Evolutionary conservation across 2,329 filamentous ascomycete species (phyloP).

Genomic region (Aureobasidium sp.): DNA sequence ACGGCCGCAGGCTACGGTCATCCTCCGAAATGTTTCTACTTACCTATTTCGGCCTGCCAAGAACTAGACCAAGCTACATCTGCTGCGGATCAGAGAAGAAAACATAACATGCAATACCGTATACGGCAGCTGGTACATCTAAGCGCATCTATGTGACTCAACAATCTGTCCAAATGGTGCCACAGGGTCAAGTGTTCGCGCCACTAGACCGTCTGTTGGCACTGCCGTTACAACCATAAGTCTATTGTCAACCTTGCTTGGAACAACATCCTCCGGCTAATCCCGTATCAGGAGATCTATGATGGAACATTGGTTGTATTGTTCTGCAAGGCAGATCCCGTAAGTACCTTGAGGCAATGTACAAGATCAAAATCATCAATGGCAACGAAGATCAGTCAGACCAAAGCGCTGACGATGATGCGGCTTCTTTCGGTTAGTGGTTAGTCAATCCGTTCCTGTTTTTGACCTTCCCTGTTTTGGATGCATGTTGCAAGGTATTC

Average conservation of each 20-base stretch:
- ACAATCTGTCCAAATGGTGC: background rate
- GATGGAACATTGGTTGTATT: background rate
- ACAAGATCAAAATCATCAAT: background rate
- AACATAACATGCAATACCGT: background rate
- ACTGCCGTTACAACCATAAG: background rate
- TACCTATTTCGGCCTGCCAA: background rate
- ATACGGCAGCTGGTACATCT: background rate
- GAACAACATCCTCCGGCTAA: background rate
- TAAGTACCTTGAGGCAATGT: background rate
- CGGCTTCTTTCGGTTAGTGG: background rate
- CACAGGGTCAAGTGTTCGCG: background rate
- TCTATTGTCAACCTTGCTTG: background rate
- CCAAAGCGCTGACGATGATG: background rate
- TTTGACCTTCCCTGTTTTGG: background rate
- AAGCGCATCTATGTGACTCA: background rate
- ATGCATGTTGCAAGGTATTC: background rate
- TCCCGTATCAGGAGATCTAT: background rate
- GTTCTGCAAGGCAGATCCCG: background rate
- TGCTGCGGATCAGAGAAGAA: background rate
- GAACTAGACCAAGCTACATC: background rate
- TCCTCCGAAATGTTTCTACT: background rate
- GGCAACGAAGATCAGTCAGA: background rate
- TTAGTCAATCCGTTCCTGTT: background rate
- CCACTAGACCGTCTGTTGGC: background rate
- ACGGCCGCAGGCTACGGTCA: background rate